Evolutionary conservation across 768 basidiomycete species (phyloP), one percentile per base, ranked within the genome.

Genomic region (Tulasnella sp.): DNA sequence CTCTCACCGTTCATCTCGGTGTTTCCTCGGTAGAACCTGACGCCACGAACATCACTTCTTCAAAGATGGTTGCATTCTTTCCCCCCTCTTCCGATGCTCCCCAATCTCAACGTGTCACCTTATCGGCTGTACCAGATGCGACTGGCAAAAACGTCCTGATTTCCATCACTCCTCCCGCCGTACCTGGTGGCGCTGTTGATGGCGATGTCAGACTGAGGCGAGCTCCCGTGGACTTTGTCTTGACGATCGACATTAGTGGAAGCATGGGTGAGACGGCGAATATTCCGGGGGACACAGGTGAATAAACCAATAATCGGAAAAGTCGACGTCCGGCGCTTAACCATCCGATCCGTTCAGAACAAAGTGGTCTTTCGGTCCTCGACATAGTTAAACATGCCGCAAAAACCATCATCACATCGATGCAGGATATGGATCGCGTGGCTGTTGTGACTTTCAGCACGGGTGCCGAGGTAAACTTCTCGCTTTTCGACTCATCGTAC

Each of bases 351-450:
- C n/a, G n/a, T 27, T 2, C 19, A 44, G 56, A 58, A 23, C 43
- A 23, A 13, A 62, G 61, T n/a, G 63, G 63, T 10, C 26, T 62
- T 19, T 30, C 29, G 44, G 52, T 64, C 13, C 34, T 64, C 11
- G 63, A 64, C 56, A 50, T 64, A 4, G 61, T 61, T 9, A 64
- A 62, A 34, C 63, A 64, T 45, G 63, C 63, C 24, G 27, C 59
- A 11, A 45, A 52, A 13, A 58, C 55, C 17, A 64, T 64, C 29
- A 56, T 62, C 21, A 43, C 54, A 1, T 50, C 51, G 3, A 58
- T 64, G 52, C 30, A 58, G 11, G 32, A 19, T 7, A 43, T 61
- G 1, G 63, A 64, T 48, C 53, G 63, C 24, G 42, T 64, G 17
- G 61, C 63, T 17, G 56, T 64, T 21, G 61, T 62, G 1, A 44